Percentiles rank a stretch among this genome's conserved stretches.
Conservation (phyloP, 805 yeast species). For the Brettanomyces bruxellensis region DNA sequence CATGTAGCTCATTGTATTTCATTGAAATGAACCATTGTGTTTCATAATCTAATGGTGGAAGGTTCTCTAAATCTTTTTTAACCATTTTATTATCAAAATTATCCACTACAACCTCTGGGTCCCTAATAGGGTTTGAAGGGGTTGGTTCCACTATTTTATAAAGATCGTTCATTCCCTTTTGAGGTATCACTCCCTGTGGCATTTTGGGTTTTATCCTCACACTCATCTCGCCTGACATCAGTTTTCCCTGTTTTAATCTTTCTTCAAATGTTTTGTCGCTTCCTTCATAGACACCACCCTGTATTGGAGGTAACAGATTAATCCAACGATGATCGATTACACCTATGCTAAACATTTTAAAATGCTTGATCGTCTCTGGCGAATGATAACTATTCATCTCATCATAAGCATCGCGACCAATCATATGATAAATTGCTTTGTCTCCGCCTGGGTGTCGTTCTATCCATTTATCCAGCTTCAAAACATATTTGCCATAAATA, state of each 20-base stretch:
- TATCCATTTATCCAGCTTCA: slow-evolving; percentile 65
- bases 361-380: slow-evolving; percentile 42
- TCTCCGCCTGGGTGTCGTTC: slow-evolving; percentile 83
- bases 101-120: slow-evolving; percentile 44
- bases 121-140: slow-evolving; percentile 29
- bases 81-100: slow-evolving; percentile 51
- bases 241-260: background rate
- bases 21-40: slow-evolving; percentile 52
- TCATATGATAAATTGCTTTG: slow-evolving; percentile 72
- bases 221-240: slow-evolving; percentile 32
- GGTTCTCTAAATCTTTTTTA: slow-evolving; percentile 40
- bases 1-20: slow-evolving; percentile 56
- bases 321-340: slow-evolving; percentile 56
- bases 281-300: slow-evolving; percentile 51
- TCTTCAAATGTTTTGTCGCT: background rate
- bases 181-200: slow-evolving; percentile 38
- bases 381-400: slow-evolving; percentile 82
- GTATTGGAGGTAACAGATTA: slow-evolving; percentile 80
- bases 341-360: slow-evolving; percentile 60
- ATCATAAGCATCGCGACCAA: slow-evolving; percentile 86
- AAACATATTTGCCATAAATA: slow-evolving; percentile 50
- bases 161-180: slow-evolving; percentile 25
- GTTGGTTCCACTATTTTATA: slow-evolving; percentile 24
- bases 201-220: slow-evolving; percentile 40
- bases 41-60: slow-evolving; percentile 59